Conservation (phyloP, 2,329 filamentous ascomycete genomes). For the Colletotrichum sp. region DNA sequence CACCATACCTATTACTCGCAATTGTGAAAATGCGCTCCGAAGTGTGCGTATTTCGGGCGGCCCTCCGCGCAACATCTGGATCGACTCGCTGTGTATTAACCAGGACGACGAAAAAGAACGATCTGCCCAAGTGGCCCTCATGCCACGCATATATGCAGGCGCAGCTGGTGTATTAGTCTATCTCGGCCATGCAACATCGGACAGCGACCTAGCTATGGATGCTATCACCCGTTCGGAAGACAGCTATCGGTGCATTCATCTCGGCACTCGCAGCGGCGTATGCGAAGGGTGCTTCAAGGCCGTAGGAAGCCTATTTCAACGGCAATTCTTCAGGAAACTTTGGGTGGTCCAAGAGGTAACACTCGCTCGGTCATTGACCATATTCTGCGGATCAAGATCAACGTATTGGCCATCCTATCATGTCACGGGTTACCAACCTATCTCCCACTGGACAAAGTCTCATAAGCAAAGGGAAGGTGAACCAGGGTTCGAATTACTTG, state of each 20-base stretch:
- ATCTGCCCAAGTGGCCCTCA: not conserved
- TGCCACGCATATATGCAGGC: not conserved
- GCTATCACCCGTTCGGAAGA: not conserved
- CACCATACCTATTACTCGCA: not conserved
- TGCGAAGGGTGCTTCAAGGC: not conserved
- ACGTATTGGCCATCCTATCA: not conserved
- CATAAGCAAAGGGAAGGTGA: not conserved
- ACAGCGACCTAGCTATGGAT: not conserved
- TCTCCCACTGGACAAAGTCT: not conserved
- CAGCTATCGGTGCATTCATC: not conserved
- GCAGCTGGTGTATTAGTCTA: not conserved
- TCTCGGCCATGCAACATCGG: not conserved
- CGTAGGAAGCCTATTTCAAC: not conserved
- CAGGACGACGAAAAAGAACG: not conserved
- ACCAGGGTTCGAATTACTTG: not conserved
- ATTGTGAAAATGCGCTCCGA: not conserved
- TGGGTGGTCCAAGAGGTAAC: not conserved
- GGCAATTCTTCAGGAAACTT: not conserved
- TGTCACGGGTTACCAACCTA: not conserved
- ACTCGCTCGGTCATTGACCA: not conserved
- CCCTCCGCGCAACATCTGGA: not conserved
- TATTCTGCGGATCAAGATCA: not conserved
- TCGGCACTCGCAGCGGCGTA: not conserved
- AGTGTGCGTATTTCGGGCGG: not conserved
- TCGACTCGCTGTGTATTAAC: not conserved